Conservation (phyloP, 768 basidiomycete genomes). For the Suillus fuscotomentosus region DNA sequence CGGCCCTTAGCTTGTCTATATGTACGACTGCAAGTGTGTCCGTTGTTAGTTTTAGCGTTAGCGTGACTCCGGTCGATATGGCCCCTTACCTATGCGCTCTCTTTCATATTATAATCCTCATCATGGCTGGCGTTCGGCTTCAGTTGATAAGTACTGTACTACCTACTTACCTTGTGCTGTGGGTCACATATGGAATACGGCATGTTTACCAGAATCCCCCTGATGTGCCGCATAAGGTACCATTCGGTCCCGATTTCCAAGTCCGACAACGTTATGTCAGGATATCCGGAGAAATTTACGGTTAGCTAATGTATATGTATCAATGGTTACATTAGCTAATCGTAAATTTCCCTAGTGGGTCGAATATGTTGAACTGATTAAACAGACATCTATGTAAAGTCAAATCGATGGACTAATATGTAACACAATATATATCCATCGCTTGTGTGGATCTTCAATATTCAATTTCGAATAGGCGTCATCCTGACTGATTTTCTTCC, state of each 20-base stretch:
- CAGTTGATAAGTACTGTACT: constrained; percentile 5
- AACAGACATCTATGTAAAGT: too few relatives aligned
- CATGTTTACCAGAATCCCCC: neutral
- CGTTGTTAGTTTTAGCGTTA: constrained; percentile 1
- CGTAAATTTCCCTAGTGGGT: too few relatives aligned
- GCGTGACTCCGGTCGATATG: constrained; percentile 2
- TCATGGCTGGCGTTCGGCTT: constrained; percentile 2
- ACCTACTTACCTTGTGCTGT: constrained; percentile 3
- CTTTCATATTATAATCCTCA: constrained; percentile 3
- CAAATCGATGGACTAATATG: too few relatives aligned
- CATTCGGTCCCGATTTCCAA: too few relatives aligned
- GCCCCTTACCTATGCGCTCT: constrained; percentile 7
- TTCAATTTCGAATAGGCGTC: too few relatives aligned
- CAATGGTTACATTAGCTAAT: too few relatives aligned
- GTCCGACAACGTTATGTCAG: neutral
- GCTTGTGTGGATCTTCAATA: too few relatives aligned
- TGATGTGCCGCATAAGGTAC: too few relatives aligned
- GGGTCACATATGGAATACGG: constrained; percentile 3
- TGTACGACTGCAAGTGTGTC: constrained; percentile 18
- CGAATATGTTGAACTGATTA: too few relatives aligned
- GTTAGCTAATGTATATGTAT: too few relatives aligned
- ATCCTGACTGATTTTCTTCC: neutral
- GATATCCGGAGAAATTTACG: too few relatives aligned
- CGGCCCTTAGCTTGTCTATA: constrained; percentile 26
- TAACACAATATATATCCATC: too few relatives aligned